Evolutionary conservation across 305 asterid genomes (phyloP).

Genomic region (Solanum hybrid): DNA sequence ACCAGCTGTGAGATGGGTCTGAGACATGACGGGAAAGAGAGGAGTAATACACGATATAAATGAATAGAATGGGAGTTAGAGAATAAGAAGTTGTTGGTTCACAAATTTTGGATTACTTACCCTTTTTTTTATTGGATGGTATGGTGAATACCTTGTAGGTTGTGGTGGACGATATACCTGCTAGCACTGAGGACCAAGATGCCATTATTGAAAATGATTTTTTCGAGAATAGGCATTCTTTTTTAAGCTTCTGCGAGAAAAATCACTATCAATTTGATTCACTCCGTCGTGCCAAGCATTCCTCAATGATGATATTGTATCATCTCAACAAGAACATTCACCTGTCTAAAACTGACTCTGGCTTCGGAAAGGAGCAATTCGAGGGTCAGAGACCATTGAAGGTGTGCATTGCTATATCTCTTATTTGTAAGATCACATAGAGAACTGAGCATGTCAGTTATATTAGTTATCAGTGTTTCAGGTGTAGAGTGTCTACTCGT

Average conservation of each 20-base stretch:
- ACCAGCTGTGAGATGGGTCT: neutral
- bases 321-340: slow-evolving; percentile 37
- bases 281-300: slow-evolving; percentile 67
- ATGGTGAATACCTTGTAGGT: slow-evolving; percentile 18
- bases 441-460: slow-evolving; percentile 13
- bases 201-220: slow-evolving; percentile 32
- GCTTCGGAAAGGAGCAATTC: slow-evolving; percentile 12
- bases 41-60: neutral
- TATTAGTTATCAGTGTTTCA: slow-evolving; percentile 26
- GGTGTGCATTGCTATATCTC: slow-evolving; percentile 36
- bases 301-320: slow-evolving; percentile 75
- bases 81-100: neutral
- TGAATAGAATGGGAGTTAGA: neutral
- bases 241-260: slow-evolving; percentile 54
- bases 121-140: neutral
- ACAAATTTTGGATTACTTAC: neutral
- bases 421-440: slow-evolving; percentile 14
- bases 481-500: neutral
- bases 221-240: slow-evolving; percentile 44
- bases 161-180: slow-evolving; percentile 29
- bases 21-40: neutral
- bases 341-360: slow-evolving; percentile 2
- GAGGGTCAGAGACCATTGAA: slow-evolving; percentile 17
- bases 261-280: slow-evolving; percentile 56
- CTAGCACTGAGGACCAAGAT: slow-evolving; percentile 43